Base-by-base conservation (phyloP, 139 green algal genomes). In the Eudorina sp. region DNA sequence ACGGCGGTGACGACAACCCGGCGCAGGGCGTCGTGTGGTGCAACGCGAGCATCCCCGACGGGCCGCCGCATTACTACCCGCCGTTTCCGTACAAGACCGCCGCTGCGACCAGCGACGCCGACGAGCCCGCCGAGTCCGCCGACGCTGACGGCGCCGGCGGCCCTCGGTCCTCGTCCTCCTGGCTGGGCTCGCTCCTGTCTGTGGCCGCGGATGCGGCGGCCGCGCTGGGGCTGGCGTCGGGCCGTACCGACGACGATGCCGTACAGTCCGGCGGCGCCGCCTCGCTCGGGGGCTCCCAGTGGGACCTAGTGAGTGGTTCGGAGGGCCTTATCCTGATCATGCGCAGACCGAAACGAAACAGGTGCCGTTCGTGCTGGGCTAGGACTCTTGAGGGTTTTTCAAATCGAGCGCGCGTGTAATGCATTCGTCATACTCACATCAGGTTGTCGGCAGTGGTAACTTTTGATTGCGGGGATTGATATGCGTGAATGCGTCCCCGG, bases 21-120 rank as follows among this genome's bases (percentile, higher is more conserved):
- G 7, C 8, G 1, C 16, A 29, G 29, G 38, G 36, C 38, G 55
- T 46, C 5, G 78, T 85, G 21, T 74, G 55, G 55, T 85, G 78
- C 53, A 85, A 85, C 53, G 78, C 21, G 38, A 45, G 14, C 53
- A 55, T 85, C 55, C 55, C 78, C 25, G 78, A 85, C 55, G 34
- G 27, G 13, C 75, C 75, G 48, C 75, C 75, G 18, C 75, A 83
- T 19, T 7, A 36, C 31, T 83, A 69, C 48, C 75, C 53, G 16
- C 36, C 48, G 13, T 64, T 68, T n/a, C 19, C 72, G 43, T 3
- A 11, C 3, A 25, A 18, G 19, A 60, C 6, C 38, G 72, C 43
- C 73, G n/a, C n/a, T n/a, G n/a, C n/a, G n/a, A n/a, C n/a, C n/a
- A n/a, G n/a, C n/a, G n/a, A n/a, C n/a, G n/a, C n/a, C n/a, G n/a